phyloP scores from a whole-genome alignment of 1,284 basidiomycete genomes.

The Cutaneotrichosporon dermatis region DNA sequence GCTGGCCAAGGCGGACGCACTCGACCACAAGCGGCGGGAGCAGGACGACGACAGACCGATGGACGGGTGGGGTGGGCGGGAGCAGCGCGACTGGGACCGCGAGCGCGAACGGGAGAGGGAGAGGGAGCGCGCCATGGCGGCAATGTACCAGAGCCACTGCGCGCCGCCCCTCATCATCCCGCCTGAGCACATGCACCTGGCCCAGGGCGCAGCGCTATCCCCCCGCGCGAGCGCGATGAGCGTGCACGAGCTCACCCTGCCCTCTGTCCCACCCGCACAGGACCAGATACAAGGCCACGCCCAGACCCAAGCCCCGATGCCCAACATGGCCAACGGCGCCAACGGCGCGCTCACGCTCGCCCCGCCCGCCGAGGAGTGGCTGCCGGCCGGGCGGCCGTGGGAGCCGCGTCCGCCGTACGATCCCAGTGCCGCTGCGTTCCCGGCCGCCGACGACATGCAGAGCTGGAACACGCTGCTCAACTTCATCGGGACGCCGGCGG shows the following conservation, averaged over 20 bases:
- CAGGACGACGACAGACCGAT: not conserved
- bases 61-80: not conserved
- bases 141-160: too few relatives aligned
- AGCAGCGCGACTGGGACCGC: not conserved
- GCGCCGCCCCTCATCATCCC: not conserved
- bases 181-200: not conserved
- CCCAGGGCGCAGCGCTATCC: too few relatives aligned
- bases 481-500: slow-evolving; percentile 11
- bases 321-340: too few relatives aligned
- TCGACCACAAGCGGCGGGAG: slow-evolving; percentile 1
- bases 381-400: slow-evolving; percentile 7
- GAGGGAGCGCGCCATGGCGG: too few relatives aligned
- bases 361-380: slow-evolving; percentile 7
- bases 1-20: slow-evolving; percentile 15
- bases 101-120: not conserved
- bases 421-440: slow-evolving; percentile 19
- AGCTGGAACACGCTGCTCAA: slow-evolving; percentile 17
- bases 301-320: too few relatives aligned
- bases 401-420: slow-evolving; percentile 18
- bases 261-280: too few relatives aligned
- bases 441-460: slow-evolving; percentile 16
- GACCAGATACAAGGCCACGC: too few relatives aligned
- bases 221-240: not conserved
- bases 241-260: not conserved
- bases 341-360: slow-evolving; percentile 10